phyloP scores from a whole-genome alignment of 345 rosid genomes.

The Hevea brasiliensis region DNA sequence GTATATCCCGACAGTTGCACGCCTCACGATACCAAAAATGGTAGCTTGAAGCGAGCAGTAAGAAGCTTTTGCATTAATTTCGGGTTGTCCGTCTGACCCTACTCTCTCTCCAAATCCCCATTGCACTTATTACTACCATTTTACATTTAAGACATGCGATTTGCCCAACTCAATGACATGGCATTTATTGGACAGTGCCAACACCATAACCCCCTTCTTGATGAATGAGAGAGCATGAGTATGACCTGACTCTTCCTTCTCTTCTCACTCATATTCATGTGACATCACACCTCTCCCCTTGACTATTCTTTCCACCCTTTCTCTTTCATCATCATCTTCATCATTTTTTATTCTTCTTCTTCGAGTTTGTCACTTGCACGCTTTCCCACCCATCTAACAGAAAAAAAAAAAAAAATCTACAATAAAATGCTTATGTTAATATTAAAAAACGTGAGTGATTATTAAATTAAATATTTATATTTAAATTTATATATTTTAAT shows the following conservation, averaged over 20 bases:
- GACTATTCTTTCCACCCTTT: constrained; percentile 17
- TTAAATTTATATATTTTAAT: too few relatives aligned
- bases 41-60: not conserved
- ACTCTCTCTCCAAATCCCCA: constrained; percentile 11
- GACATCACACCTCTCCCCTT: not conserved
- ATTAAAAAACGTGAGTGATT: too few relatives aligned
- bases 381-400: constrained; percentile 20
- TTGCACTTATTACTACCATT: not conserved
- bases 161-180: constrained; percentile 29
- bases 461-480: too few relatives aligned
- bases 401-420: not conserved
- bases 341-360: constrained; percentile 13
- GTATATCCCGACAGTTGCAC: constrained; percentile 38
- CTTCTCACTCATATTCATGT: not conserved
- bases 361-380: constrained; percentile 43
- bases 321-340: too few relatives aligned
- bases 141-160: constrained; percentile 10
- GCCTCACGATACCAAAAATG: constrained; percentile 12
- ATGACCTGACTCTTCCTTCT: constrained; percentile 40
- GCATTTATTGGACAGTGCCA: constrained; percentile 59
- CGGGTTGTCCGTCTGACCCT: constrained; percentile 35
- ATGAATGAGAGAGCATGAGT: not conserved
- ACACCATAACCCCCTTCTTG: constrained; percentile 30
- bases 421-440: too few relatives aligned
- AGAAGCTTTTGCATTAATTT: constrained; percentile 35